Evolutionary conservation across 2,329 filamentous ascomycete species (phyloP), one percentile per base, ranked within the genome.

Genomic region (Spiromastix sp.): DNA sequence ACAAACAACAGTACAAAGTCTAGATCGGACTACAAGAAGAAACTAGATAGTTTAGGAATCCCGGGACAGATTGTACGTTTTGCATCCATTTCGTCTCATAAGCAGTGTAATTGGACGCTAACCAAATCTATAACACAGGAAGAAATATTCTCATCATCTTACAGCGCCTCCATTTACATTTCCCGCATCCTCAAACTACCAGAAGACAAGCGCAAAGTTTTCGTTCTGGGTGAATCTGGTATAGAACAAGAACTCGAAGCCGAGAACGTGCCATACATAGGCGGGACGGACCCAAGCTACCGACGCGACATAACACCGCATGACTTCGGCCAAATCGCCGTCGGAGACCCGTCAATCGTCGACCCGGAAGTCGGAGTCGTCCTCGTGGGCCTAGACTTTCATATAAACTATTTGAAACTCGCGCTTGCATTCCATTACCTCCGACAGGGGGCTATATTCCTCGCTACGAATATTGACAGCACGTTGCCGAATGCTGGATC

Each of bases 1-100:
- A 98, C 91, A 26, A 98, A 98, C 67, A 98, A 98, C 67, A 95
- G 86, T 54, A 96, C 91, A 38, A 98, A 98, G 59, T 94, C 89
- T 8, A 81, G 91, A 38, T 68, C 74, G 32, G 86, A 95, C 57
- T 98, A 98, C 63, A 80, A 82, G 58, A 85, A 89, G 67, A 98
- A 96, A 56, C 79, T 98, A 41, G 76, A 81, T 30, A 66, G 66
- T 36, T 72, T 95, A 56, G 82, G 81, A 30, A 94, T 98, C 50
- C 79, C 81, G 1, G 79, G 77, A 48, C 70, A 74, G 39, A 75
- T 81, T 42, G 72, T 75, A 53, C 19, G 60, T 52, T 25, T 17
- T 6, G 8, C 18, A n/a, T 7, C 19, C 12, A 7, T 24, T 24
- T 24, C 21, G 7, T 7, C 21, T 24, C 21, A 7, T 24, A 24